phyloP scores from a whole-genome alignment of 345 rosid species.

The Sonneratia caseolaris region DNA sequence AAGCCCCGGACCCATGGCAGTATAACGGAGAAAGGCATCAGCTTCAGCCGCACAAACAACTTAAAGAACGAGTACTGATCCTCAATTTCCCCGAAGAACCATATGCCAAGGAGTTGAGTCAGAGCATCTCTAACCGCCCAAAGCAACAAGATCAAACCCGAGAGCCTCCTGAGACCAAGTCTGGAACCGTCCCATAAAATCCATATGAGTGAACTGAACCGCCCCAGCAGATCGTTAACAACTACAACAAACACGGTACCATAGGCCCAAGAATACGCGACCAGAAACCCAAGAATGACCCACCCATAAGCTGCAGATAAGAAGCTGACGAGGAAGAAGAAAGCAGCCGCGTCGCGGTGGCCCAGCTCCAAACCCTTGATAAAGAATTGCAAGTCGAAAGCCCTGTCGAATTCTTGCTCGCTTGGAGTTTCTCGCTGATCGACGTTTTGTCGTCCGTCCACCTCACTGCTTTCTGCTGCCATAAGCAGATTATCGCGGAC shows the following conservation, averaged over 20 bases:
- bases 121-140: slow-evolving; percentile 92
- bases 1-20: slow-evolving; percentile 76
- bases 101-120: slow-evolving; percentile 74
- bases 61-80: slow-evolving; percentile 83
- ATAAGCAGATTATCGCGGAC: slow-evolving; percentile 13
- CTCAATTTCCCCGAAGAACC: slow-evolving; percentile 82
- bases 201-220: slow-evolving; percentile 41
- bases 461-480: slow-evolving; percentile 1
- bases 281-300: slow-evolving; percentile 83
- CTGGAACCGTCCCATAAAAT: slow-evolving; percentile 67
- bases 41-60: slow-evolving; percentile 72
- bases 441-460: slow-evolving; percentile 7
- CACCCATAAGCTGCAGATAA: slow-evolving; percentile 86
- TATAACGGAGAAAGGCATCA: slow-evolving; percentile 86
- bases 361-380: slow-evolving; percentile 66
- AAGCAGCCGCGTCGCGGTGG: slow-evolving; percentile 54
- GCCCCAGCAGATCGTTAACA: slow-evolving; percentile 54
- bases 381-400: slow-evolving; percentile 49
- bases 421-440: slow-evolving; percentile 18
- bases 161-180: slow-evolving; percentile 64
- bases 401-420: slow-evolving; percentile 31
- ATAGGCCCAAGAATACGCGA: slow-evolving; percentile 64
- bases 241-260: slow-evolving; percentile 68
- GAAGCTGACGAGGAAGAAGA: slow-evolving; percentile 62
- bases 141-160: slow-evolving; percentile 74